These are phyloP conservation scores for Penicillium paradoxum DNA, from an alignment of 495 filamentous ascomycete genomes.

Conservation along the genomic window DNA sequence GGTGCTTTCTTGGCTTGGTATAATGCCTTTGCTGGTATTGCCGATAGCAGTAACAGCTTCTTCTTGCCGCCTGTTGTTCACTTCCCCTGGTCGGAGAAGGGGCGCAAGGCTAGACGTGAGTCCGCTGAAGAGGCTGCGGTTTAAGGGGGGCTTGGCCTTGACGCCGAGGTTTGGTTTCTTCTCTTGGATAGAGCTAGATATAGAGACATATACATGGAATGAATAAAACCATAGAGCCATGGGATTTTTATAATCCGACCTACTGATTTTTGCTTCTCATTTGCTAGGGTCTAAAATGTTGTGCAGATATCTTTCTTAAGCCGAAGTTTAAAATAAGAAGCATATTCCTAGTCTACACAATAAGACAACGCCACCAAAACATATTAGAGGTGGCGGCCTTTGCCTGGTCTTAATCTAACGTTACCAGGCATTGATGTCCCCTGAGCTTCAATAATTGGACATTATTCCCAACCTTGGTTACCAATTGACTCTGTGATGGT, in stretches of 20 bases:
- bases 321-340: too few species aligned
- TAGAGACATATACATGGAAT: neutral
- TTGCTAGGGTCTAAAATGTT: too few species aligned
- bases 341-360: too few species aligned
- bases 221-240: too few species aligned
- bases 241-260: too few species aligned
- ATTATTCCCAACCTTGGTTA: neutral
- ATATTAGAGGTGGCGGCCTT: too few species aligned
- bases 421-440: too few species aligned
- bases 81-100: constrained; percentile 87
- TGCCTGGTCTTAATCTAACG: too few species aligned
- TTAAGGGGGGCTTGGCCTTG: neutral
- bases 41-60: constrained; percentile 75
- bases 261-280: too few species aligned
- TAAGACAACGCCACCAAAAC: too few species aligned
- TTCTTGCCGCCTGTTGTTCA: constrained; percentile 83
- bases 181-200: neutral
- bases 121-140: constrained; percentile 20
- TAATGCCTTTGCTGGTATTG: constrained; percentile 84
- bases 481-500: constrained; percentile 13
- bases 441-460: too few species aligned
- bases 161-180: neutral
- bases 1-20: constrained; percentile 89
- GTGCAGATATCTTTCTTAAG: too few species aligned
- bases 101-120: constrained; percentile 45